Base-by-base conservation (phyloP, 2,329 filamentous ascomycete genomes). In the Dactylellina leptospora region DNA sequence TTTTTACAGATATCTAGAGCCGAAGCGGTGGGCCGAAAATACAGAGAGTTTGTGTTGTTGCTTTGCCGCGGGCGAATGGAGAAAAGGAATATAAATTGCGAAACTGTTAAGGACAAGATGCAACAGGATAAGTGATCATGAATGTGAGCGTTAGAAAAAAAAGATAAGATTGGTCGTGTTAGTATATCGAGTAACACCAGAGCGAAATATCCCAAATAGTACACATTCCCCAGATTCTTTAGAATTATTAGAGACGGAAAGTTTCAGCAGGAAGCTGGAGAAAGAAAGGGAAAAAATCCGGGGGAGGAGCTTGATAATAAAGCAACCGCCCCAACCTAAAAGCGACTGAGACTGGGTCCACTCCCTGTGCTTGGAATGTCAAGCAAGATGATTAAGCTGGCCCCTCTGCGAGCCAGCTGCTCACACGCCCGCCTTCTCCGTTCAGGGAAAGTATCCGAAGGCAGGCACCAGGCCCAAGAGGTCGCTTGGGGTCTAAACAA, bases 371-470 rank as follows among this genome's bases (percentile, higher is more conserved):
- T 73, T 68, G 55, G 61, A 61, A 56, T 60, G 54, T 54, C 54
- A 73, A 36, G 50, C 30, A 60, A 66, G 62, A 61, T 56, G 54
- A 70, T 38, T 69, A 59, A 70, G 47, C 64, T 62, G 50, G 40
- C 25, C 55, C 40, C 42, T 60, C 54, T 16, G 9, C 8, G 20
- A 42, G 36, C 33, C 42, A 42, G 30, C 27, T 53, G 47, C 45
- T 36, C 38, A 53, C 47, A 56, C 51, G 23, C 66, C 50, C 58
- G 59, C 47, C 68, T 63, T 59, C 45, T 72, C 59, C 59, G 59
- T 72, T 63, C 53, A 64, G 59, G 59, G 54, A 72, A 72, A 72
- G 68, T 72, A 72, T 64, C 68, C 68, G 68, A 72, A 59, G 68
- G 68, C 54, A 63, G 53, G 68, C 68, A 72, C 59, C 47, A 59